Evolutionary conservation across 805 yeast species (phyloP).

Genomic region (Crinitomyces ghanaensis): DNA sequence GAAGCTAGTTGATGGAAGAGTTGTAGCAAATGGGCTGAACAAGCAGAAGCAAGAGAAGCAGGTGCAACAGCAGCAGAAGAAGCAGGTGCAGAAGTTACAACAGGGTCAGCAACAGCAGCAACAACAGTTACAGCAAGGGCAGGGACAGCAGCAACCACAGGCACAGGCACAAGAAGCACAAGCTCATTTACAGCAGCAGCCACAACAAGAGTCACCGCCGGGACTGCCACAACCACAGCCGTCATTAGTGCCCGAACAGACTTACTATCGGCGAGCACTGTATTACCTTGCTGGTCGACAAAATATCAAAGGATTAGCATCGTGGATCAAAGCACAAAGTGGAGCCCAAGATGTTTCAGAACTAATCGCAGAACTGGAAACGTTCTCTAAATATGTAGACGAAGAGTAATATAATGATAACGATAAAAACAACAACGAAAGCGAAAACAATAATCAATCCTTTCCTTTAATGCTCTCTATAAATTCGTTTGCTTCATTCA

Average conservation of each 20-base stretch:
- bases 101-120: no score
- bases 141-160: background rate
- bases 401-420: background rate
- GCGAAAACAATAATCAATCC: no score
- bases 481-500: conserved; percentile 36
- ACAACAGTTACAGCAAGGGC: background rate
- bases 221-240: no score
- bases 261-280: conserved; percentile 9
- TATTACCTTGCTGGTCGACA: conserved; percentile 19
- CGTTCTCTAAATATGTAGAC: conserved; percentile 6
- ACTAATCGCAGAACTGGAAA: conserved; percentile 13
- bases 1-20: background rate
- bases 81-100: no score
- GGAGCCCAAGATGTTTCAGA: background rate
- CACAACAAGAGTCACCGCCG: conserved; percentile 7
- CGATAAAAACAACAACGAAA: no score
- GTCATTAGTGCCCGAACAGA: no score
- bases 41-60: no score
- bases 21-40: background rate
- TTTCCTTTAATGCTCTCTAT: no score
- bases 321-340: conserved; percentile 20
- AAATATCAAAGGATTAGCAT: conserved; percentile 16
- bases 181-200: conserved; percentile 1
- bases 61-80: no score
- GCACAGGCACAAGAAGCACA: conserved; percentile 1